Base-by-base conservation (phyloP, 2,329 filamentous ascomycete species). In the Diaporthe vexans region DNA sequence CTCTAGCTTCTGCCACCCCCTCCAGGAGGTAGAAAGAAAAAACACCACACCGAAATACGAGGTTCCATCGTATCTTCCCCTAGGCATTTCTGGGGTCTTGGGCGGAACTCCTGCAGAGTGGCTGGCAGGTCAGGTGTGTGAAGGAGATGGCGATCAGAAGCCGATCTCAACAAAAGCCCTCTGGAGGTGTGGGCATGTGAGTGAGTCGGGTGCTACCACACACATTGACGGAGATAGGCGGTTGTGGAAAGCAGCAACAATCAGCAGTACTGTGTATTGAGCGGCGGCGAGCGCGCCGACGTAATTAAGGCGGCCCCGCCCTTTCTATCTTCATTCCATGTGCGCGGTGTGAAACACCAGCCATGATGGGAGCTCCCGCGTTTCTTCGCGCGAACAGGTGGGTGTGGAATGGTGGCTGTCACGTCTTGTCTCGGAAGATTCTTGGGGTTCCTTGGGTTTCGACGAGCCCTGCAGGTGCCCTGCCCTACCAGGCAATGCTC, bases 381-480 rank as follows among this genome's bases (percentile, higher is more conserved):
- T 67, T 67, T 52, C 63, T 33, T 40, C 48, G 33, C 63, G 48
- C 63, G 46, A 51, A 54, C n/a, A 54, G 63, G 63, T 68, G 48
- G 48, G 48, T 54, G 48, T 68, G 63, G 63, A 68, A 68, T 54
- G 63, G 63, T 52, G 46, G 63, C 63, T 68, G 63, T 68, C 63
- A 68, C 63, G 63, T 68, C 63, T 68, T 40, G 63, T 68, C 63
- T 68, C 63, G 63, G 63, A 54, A 48, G 29, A 54, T 54, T 68
- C 59, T 29, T 52, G 29, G 46, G 29, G 46, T 54, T 68, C 59
- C 26, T 37, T 29, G 61, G 19, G 46, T 26, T 54, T 68, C 46
- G 33, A 54, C 33, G 43, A 68, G 43, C 24, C 46, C 46, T 48
- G 46, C 46, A 48, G 21, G 21, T 67, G 48, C 48, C 63, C 63